Conservation (phyloP, 139 green algal genomes). For the Edaphochlamys debaryana region DNA sequence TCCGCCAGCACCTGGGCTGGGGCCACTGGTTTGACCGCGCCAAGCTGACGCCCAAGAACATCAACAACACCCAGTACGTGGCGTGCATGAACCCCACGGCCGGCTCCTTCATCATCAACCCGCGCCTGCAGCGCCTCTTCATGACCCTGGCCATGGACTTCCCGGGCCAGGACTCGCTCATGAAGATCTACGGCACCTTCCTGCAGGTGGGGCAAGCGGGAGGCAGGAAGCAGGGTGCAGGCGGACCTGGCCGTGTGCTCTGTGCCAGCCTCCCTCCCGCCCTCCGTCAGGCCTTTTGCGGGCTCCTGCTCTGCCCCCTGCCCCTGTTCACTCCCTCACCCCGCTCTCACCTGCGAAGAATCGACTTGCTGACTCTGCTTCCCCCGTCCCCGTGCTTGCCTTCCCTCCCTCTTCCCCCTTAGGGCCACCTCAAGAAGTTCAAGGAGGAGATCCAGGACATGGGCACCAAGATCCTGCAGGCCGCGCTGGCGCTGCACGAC, state of each 20-base stretch:
- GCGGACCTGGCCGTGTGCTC: too few species aligned
- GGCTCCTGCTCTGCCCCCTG: too few species aligned
- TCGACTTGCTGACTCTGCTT: neutral
- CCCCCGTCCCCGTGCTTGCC: too few species aligned
- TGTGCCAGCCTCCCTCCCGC: too few species aligned
- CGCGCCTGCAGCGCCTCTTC: conserved; percentile 92
- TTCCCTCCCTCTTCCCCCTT: conserved; percentile 44
- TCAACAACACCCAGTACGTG: conserved; percentile 88
- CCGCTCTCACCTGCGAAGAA: too few species aligned
- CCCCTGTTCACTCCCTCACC: too few species aligned
- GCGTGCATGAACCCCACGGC: conserved; percentile 94
- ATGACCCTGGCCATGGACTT: conserved; percentile 92
- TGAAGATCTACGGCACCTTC: conserved; percentile 94
- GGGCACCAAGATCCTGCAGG: conserved; percentile 56
- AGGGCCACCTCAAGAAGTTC: conserved; percentile 84
- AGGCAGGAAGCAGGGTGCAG: too few species aligned
- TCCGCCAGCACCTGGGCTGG: conserved; percentile 92
- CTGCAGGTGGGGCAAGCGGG: conserved; percentile 52
- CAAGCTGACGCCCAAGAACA: conserved; percentile 94
- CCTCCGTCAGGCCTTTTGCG: too few species aligned
- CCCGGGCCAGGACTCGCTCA: conserved; percentile 85
- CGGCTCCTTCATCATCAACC: conserved; percentile 91
- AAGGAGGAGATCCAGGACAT: conserved; percentile 65
- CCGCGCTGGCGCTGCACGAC: conserved; percentile 86
- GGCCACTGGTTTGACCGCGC: conserved; percentile 90